A percentile compares a stretch with the other conserved stretches of the same genome.
Evolutionary conservation across 2,329 filamentous ascomycete species (phyloP).

Genomic region (Helotiales sp.): DNA sequence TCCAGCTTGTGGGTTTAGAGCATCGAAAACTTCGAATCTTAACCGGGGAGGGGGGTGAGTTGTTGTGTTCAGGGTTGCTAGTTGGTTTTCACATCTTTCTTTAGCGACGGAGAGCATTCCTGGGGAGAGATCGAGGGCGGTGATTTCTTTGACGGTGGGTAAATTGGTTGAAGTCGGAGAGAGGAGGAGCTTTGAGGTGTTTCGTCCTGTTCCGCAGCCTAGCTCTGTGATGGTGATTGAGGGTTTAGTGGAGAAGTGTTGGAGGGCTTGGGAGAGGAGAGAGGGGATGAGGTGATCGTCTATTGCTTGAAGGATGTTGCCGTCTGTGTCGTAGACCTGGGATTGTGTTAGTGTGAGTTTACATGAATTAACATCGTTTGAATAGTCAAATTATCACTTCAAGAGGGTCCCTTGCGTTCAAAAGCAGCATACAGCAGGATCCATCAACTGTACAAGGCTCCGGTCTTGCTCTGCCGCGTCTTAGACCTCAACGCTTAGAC

Average conservation of each 20-base stretch:
- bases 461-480: too few relatives aligned
- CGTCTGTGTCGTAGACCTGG: slow-evolving; percentile 61
- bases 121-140: slow-evolving; percentile 52
- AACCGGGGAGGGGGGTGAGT: background rate
- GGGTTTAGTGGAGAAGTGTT: slow-evolving; percentile 36
- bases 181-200: slow-evolving; percentile 52
- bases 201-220: slow-evolving; percentile 65
- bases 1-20: slow-evolving; percentile 24
- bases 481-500: too few relatives aligned
- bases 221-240: slow-evolving; percentile 51
- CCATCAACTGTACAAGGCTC: too few relatives aligned
- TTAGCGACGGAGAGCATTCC: slow-evolving; percentile 58
- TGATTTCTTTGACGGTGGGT: slow-evolving; percentile 27
- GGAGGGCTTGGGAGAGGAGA: slow-evolving; percentile 51
- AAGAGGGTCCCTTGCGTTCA: too few relatives aligned
- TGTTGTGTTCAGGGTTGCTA: background rate
- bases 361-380: background rate
- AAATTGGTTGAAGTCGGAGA: background rate
- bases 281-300: slow-evolving; percentile 56
- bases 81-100: slow-evolving; percentile 10
- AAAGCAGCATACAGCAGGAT: too few relatives aligned
- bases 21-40: slow-evolving; percentile 28
- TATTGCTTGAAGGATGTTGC: slow-evolving; percentile 65
- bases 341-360: slow-evolving; percentile 19
- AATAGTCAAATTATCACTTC: background rate